Base-by-base conservation (phyloP, 1,139 yeast species). In the Geotrichum citri-aurantii region DNA sequence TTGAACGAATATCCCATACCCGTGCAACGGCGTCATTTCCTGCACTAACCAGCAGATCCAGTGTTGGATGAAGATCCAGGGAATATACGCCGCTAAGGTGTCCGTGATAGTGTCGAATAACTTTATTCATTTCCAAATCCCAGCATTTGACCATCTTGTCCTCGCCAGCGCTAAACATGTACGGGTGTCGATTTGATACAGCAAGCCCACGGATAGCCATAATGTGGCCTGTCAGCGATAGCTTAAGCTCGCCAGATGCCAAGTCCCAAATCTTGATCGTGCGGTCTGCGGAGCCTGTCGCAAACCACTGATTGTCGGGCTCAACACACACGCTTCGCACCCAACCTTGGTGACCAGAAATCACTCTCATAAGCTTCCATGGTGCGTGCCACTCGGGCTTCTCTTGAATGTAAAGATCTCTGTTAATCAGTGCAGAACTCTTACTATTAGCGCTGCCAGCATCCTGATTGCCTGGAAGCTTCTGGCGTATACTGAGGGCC, bases 101-200 rank as follows among this genome's bases (percentile, higher is more conserved):
- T 3, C 99, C 99, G 71, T 92, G 95, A 70, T 89, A 95, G 66
- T 91, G 90, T 59, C 98, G 77, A 17, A 91, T 82, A 1, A 89
- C 85, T 66, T 83, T 82, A 65, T 93, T 89, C 66, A 85, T 81
- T 71, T 93, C 98, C 66, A 95, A 77, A 74, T 95, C 99, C 97
- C 98, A 95, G 73, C 98, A 92, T 68, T 91, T 83, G n/a, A 91
- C 90, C 47, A 91, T 81, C 70, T 92, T 92, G 73, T 95, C 99
- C 69, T 93, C 98, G 46, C 97, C 88, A 29, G 95, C 95, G 11
- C 95, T 84, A 69, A 91, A 95, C 74, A 95, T 76, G 71, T 93
- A 93, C 0, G 98, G 97, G 67, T 84, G 90, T 59, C 88, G 76
- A 2, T 79, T 74, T 0, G 97, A 88, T 0, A 92, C 81, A 0